Conservation (phyloP, 345 rosid species). For the Sisymbrium irio region DNA sequence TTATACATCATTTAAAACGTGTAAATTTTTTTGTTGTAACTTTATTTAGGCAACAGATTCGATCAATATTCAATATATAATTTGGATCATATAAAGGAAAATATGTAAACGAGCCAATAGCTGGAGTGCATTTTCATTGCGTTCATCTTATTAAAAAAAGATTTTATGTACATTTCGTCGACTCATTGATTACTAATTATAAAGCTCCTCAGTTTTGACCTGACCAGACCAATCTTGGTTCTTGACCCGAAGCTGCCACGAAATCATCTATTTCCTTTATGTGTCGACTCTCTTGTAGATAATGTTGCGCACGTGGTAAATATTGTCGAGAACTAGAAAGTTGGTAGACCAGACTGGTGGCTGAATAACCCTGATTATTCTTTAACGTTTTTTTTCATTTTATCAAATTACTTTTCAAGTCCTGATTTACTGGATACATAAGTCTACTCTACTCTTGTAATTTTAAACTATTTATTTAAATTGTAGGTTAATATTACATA, state of each 20-base stretch:
- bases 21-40: not conserved
- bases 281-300: not conserved
- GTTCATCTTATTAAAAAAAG: not conserved
- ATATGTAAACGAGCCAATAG: not conserved
- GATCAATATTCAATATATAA: not conserved
- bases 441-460: not conserved
- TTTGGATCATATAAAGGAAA: not conserved
- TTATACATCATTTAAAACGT: not conserved
- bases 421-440: not conserved
- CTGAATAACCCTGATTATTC: not conserved
- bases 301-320: conserved; percentile 29
- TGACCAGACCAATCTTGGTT: not conserved
- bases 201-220: conserved; percentile 25
- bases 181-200: not conserved
- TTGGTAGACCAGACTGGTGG: conserved; percentile 31
- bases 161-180: not conserved
- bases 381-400: not conserved
- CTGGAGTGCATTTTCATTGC: not conserved
- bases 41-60: no score
- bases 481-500: not conserved
- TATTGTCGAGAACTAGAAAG: conserved; percentile 19
- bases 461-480: not conserved
- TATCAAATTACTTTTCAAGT: not conserved
- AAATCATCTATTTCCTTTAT: not conserved
- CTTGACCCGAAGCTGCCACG: conserved; percentile 21